Percentiles rank a stretch among this genome's conserved stretches.
These are phyloP conservation scores for Aplosporella prunicola DNA, from an alignment of 2,329 filamentous ascomycete genomes.

Conservation along the genomic window DNA sequence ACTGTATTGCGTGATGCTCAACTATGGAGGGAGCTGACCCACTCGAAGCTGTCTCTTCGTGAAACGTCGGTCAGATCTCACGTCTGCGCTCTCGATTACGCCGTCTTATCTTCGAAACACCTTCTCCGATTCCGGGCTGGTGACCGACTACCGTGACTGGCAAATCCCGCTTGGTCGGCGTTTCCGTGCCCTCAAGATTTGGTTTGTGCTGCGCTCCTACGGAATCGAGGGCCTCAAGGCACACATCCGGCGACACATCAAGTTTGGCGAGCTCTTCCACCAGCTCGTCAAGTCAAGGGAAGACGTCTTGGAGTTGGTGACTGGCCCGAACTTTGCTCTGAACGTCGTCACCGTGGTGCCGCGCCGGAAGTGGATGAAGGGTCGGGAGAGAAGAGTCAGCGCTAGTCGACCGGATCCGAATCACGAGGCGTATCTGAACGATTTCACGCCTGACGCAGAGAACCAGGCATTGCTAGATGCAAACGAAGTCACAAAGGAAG, in stretches of 20 bases:
- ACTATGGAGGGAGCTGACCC: constrained; percentile 2
- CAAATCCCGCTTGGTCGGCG: constrained; percentile 85
- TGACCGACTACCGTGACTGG: constrained; percentile 96
- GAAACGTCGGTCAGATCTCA: constrained; percentile 64
- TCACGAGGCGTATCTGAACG: constrained; percentile 25
- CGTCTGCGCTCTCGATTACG: constrained; percentile 66
- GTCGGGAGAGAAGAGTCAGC: constrained; percentile 6
- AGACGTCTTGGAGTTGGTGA: constrained; percentile 69
- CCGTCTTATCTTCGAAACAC: constrained; percentile 75
- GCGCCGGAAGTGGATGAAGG: constrained; percentile 15
- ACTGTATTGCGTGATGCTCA: not conserved
- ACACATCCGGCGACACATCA: constrained; percentile 62
- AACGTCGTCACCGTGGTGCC: constrained; percentile 64
- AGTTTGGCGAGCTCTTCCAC: constrained; percentile 61
- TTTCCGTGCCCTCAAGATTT: constrained; percentile 84
- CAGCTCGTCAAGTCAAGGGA: constrained; percentile 45
- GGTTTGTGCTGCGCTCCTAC: constrained; percentile 84
- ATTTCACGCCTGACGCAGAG: constrained; percentile 25
- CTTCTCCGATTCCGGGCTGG: constrained; percentile 70
- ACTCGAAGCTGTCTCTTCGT: constrained; percentile 63
- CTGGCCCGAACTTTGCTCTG: constrained; percentile 66
- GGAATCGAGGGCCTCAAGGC: constrained; percentile 65
- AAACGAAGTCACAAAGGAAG: constrained; percentile 60
- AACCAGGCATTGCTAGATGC: constrained; percentile 42
- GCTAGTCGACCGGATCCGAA: constrained; percentile 19